phyloP scores from a whole-genome alignment of 2,329 filamentous ascomycete genomes.

The Rugonectria rugulosa region DNA sequence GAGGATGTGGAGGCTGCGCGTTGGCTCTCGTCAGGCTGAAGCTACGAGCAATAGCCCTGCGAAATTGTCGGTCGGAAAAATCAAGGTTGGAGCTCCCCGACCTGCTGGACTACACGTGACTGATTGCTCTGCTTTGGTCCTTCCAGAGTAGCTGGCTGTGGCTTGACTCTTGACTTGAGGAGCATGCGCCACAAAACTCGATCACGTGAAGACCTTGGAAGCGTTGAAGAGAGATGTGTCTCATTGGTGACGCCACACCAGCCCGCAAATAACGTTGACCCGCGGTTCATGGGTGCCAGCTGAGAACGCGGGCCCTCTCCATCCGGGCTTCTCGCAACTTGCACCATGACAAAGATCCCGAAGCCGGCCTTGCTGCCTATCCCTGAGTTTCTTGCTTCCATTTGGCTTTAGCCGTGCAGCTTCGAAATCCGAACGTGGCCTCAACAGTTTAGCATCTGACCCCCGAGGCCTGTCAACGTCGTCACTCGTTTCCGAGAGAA shows the following conservation, averaged over 20 bases:
- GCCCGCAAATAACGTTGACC: conserved; percentile 21
- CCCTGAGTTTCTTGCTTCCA: conserved; percentile 22
- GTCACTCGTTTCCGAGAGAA: background rate
- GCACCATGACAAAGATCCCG: conserved; percentile 33
- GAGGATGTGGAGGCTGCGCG: conserved; percentile 25
- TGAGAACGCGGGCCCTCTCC: conserved; percentile 18
- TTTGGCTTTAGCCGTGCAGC: conserved; percentile 13
- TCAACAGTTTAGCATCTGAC: background rate
- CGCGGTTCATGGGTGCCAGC: conserved; percentile 26
- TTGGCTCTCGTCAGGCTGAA: conserved; percentile 39
- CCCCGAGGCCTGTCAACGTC: background rate
- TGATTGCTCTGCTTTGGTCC: no score
- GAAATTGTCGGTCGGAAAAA: conserved; percentile 45
- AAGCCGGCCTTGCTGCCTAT: conserved; percentile 24
- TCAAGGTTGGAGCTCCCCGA: conserved; percentile 33
- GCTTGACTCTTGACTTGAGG: no score
- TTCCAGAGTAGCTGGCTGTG: background rate
- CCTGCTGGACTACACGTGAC: conserved; percentile 31
- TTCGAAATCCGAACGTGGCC: conserved; percentile 21
- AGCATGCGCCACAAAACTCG: no score
- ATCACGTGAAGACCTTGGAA: no score
- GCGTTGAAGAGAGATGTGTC: no score
- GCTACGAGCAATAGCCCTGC: conserved; percentile 28
- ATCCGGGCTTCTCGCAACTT: conserved; percentile 33
- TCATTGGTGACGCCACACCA: conserved; percentile 3